Conservation (phyloP, 2,329 filamentous ascomycete species). For the Ceratocystiopsis brevicomis region DNA sequence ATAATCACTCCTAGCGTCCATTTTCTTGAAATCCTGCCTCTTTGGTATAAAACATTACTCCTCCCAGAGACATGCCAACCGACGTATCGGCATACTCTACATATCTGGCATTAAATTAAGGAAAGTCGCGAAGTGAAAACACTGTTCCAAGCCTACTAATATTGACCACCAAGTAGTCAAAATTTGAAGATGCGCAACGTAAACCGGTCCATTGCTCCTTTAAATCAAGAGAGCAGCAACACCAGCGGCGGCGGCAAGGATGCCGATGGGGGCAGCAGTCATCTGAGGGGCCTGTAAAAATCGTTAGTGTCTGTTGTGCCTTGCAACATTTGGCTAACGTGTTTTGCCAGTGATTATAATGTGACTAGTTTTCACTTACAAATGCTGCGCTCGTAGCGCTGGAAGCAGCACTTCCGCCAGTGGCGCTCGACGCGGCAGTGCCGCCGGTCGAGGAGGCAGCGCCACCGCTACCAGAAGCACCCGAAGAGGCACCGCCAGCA, state of each 20-base stretch:
- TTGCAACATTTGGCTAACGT: no score
- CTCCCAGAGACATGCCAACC: no score
- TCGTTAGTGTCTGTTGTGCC: constrained; percentile 1
- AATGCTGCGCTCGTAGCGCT: constrained; percentile 10
- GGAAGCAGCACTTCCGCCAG: constrained; percentile 5
- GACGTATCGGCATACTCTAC: no score
- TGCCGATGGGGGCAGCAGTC: constrained; percentile 26
- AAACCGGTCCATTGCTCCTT: constrained; percentile 4
- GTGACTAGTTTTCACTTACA: no score
- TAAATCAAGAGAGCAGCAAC: constrained; percentile 30
- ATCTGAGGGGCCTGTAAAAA: constrained; percentile 17
- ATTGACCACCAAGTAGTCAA: not conserved
- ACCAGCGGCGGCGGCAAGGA: constrained; percentile 30
- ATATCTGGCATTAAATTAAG: no score
- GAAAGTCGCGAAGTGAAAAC: not conserved
- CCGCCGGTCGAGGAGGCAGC: constrained; percentile 11
- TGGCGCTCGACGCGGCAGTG: constrained; percentile 1
- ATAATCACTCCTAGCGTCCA: no score
- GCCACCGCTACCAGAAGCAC: not conserved
- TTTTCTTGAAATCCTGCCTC: no score
- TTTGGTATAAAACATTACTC: no score
- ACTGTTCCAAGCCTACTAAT: not conserved
- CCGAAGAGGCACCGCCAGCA: constrained; percentile 1
- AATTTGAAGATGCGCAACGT: not conserved
- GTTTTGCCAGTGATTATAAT: not conserved